Base-by-base conservation (phyloP, 2,329 filamentous ascomycete genomes). In the Exophiala aquamarina region DNA sequence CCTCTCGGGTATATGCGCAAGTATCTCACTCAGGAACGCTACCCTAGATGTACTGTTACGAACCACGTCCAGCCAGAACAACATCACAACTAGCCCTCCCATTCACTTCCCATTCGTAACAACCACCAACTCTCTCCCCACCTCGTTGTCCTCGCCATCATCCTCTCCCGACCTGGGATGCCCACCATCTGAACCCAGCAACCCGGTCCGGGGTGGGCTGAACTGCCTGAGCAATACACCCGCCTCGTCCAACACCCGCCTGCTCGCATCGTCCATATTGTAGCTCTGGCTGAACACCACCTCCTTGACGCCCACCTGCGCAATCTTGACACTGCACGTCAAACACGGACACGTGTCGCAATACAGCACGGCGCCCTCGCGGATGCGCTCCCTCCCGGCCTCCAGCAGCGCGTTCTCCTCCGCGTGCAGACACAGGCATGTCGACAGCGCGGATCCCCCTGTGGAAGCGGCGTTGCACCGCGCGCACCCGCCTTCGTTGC, bases 271-370 rank as follows among this genome's bases (percentile, higher is more conserved):
- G 63, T 98, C 93, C 86, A 98, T 96, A 65, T 92, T 92, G 66
- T 98, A 98, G 19, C 87, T 83, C 64, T 94, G 86, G 56, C 83
- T 91, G 62, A 95, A 98, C 11, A 98, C 91, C 11, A 98, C 93
- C 74, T 98, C 93, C 33, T 81, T 83, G 57, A 98, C 95, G 14
- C 93, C 93, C 6, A 97, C 89, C 71, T 98, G 93, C 17, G 89
- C 88, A 62, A 98, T 97, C 74, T 98, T 98, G 73, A 98, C 95
- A 61, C 89, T 95, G 69, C 93, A 98, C 2, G 93, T 98, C 66
- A 98, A 74, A 66, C 93, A 98, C 3, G 93, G 93, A 68, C 93
- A 98, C 58, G 91, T 96, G 65, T 96, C 89, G 69, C 91, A 96
- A 70, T 96, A 98, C 19, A 98, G 73, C 40, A 89, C 87, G 29